Conservation (phyloP, 148 eudicot genomes). For the Camellia japonica region DNA sequence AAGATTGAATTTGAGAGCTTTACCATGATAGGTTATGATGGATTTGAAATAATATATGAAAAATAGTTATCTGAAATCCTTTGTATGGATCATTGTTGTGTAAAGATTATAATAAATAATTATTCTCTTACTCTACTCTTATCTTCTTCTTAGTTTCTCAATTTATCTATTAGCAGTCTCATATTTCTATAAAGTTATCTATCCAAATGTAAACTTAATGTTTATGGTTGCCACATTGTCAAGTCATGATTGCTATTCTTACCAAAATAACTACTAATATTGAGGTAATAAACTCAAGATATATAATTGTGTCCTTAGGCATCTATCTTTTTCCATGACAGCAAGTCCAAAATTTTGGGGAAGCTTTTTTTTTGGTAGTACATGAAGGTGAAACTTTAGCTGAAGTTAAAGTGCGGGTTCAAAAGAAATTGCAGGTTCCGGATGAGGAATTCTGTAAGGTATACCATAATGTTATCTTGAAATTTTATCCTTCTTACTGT, state of each 20-base stretch:
- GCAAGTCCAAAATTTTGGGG: neutral
- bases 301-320: neutral
- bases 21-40: too few species aligned
- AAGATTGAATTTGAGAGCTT: too few species aligned
- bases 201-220: too few species aligned
- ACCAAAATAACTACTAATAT: neutral
- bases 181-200: too few species aligned
- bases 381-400: slow-evolving; percentile 5
- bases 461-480: neutral
- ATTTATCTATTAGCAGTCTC: too few species aligned
- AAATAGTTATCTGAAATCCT: too few species aligned
- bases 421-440: neutral
- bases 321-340: neutral
- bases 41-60: too few species aligned
- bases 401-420: neutral
- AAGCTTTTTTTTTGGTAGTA: neutral
- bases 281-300: neutral
- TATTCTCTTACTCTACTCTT: too few species aligned
- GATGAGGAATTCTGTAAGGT: neutral
- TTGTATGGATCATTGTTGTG: too few species aligned
- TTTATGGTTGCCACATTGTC: too few species aligned
- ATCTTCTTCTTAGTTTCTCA: too few species aligned
- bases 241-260: neutral
- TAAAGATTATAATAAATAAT: too few species aligned
- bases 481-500: neutral